Evolutionary conservation across 78 protist genomes (phyloP).

Genomic region (Dictyostelium purpureum): DNA sequence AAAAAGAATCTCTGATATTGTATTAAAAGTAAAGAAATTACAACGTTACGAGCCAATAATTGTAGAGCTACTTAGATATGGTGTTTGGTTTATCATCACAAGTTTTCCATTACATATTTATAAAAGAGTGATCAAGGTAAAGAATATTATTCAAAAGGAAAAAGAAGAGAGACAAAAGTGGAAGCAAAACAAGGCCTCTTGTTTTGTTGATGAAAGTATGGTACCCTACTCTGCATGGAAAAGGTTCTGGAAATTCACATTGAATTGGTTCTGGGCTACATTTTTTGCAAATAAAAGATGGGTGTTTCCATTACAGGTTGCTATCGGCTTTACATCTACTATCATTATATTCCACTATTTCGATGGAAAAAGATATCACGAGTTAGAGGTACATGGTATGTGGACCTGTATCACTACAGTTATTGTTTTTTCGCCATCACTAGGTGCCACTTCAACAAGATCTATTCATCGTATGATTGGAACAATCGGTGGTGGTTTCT

Average conservation of each 20-base stretch:
- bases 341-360: conserved; percentile 19
- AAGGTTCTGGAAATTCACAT: not conserved
- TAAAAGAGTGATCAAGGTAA: not conserved
- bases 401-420: conserved; percentile 39
- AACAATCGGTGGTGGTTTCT: conserved; percentile 28
- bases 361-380: conserved; percentile 16
- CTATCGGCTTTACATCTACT: not conserved
- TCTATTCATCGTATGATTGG: conserved; percentile 64
- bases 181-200: not conserved
- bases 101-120: conserved; percentile 12
- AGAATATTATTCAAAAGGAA: not conserved
- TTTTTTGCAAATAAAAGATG: conserved; percentile 54
- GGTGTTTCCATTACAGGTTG: conserved; percentile 54
- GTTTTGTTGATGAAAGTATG: not conserved
- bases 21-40: conserved; percentile 1
- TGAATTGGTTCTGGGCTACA: not conserved
- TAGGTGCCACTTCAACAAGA: conserved; percentile 49
- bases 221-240: not conserved
- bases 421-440: conserved; percentile 44
- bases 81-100: not conserved
- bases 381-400: conserved; percentile 24
- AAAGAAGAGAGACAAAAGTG: not conserved
- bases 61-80: conserved; percentile 22
- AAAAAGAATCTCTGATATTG: not conserved
- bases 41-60: not conserved